Evolutionary conservation across 768 basidiomycete genomes (phyloP).

Genomic region (Amanita subjunquillea): DNA sequence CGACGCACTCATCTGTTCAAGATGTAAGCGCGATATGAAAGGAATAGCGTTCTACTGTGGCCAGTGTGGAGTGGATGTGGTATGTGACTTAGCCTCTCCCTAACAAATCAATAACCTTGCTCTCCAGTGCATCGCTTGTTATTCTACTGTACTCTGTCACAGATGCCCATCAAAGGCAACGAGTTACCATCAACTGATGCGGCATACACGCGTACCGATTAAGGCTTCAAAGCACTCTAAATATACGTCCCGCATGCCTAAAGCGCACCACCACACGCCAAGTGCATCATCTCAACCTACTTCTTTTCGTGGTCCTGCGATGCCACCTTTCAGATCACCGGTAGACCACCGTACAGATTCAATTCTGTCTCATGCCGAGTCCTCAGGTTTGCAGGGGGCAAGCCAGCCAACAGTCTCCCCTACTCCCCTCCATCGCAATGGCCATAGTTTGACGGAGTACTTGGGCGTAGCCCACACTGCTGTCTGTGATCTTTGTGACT

Average conservation of each 20-base stretch:
- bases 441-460: background rate
- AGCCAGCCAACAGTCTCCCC: background rate
- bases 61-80: background rate
- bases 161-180: background rate
- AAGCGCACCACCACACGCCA: too few relatives aligned
- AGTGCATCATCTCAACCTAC: background rate
- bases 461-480: constrained; percentile 36
- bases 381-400: background rate
- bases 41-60: constrained; percentile 2
- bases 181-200: background rate
- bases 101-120: background rate
- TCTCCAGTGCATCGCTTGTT: background rate
- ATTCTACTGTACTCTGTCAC: background rate
- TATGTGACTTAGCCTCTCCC: background rate
- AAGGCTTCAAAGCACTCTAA: background rate
- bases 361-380: background rate
- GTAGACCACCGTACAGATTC: too few relatives aligned
- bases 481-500: constrained; percentile 71
- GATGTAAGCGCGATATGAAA: background rate
- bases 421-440: background rate
- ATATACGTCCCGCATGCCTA: background rate
- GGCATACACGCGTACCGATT: background rate
- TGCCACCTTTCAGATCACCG: background rate
- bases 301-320: background rate
- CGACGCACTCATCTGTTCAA: background rate